Evolutionary conservation across 2,329 filamentous ascomycete species (phyloP).

Genomic region (Chrysoporthe austroafricana): DNA sequence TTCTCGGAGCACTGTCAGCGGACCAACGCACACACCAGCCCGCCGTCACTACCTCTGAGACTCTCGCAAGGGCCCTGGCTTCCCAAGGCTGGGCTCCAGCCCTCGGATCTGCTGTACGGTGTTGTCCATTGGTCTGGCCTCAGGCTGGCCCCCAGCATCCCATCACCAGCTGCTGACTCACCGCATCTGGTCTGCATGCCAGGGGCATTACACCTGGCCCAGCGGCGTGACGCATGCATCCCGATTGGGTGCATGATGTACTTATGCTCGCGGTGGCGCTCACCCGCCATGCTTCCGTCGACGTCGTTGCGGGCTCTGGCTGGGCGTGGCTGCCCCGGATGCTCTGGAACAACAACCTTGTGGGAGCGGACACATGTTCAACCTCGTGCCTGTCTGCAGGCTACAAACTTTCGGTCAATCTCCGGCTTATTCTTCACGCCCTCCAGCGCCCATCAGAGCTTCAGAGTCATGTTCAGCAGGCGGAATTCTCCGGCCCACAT

Average conservation of each 20-base stretch:
- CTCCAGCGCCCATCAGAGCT: not conserved
- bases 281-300: not conserved
- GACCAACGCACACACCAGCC: not conserved
- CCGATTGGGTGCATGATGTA: not conserved
- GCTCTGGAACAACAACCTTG: not conserved
- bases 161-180: conserved; percentile 2
- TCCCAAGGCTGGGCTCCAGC: not conserved
- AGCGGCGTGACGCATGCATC: not conserved
- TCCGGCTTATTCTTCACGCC: not conserved
- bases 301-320: not conserved
- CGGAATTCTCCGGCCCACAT: not conserved
- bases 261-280: not conserved
- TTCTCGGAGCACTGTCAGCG: not conserved
- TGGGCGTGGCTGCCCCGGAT: not conserved
- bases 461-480: not conserved
- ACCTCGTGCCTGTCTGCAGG: not conserved
- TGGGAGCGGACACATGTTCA: not conserved
- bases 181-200: not conserved
- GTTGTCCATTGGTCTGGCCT: not conserved
- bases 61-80: not conserved
- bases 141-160: not conserved
- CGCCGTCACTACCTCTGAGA: not conserved
- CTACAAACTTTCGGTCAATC: not conserved
- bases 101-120: not conserved
- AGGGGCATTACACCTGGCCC: not conserved